Base-by-base conservation (phyloP, 371 early-diverging fungal genomes). In the Saksenaea oblongispora region DNA sequence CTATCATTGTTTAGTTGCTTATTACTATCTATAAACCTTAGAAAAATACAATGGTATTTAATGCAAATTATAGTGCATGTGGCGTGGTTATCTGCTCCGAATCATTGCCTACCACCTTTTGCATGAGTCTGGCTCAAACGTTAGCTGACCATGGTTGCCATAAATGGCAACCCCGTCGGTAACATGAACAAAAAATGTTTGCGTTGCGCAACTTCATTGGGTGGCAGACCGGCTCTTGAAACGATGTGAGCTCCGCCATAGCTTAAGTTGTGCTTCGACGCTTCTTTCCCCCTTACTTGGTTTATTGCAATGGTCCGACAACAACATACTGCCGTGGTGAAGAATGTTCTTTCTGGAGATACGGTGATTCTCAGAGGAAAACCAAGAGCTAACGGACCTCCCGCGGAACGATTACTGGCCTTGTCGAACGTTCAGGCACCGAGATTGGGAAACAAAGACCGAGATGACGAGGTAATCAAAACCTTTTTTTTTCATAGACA, bases 311-410 rank as follows among this genome's bases (percentile, higher is more conserved):
- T 47, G 51, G 51, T 47, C 22, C 51, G 51, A 47, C 65, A 67
- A 39, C 64, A 71, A 47, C 76, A 82, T 35, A 84, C 83, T 70
- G 92, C 89, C 57, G 68, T 83, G 1, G 93, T 93, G 54, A 97
- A 97, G 72, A 88, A 81, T 44, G 93, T 95, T 27, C 81, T 97
- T 56, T 95, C 95, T 7, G 96, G 95, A 42, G 96, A 97, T 81
- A 91, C 93, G 56, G 86, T 98, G 41, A 87, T 95, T 65, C 83
- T 98, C 35, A 83, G 93, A 55, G 94, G 94, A 17, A 84, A 84
- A 27, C 90, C 90, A 53, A 87, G 91, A 61, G 77, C 84, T 42
- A 87, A 87, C 61, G 91, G 90, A 5, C 94, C 96, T 36, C 96
- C 97, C 17, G 83, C 92, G 1, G 97, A 96, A 72, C 83, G 89